phyloP scores from a whole-genome alignment of 2,329 filamentous ascomycete genomes.

The Periconia sp. region DNA sequence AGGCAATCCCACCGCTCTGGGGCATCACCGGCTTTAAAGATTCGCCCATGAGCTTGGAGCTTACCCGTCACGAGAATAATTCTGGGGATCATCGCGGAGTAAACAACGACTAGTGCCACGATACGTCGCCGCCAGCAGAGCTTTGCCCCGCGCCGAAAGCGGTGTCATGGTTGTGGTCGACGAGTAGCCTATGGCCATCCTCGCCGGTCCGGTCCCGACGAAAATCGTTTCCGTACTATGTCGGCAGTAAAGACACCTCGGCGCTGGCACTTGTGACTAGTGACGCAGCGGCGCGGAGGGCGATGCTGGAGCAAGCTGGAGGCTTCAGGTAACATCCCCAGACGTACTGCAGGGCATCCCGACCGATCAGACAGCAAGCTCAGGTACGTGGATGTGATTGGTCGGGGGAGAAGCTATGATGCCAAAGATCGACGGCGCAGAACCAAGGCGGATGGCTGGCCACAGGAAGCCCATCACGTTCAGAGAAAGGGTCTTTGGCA shows the following conservation, averaged over 20 bases:
- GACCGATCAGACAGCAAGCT: slow-evolving; percentile 13
- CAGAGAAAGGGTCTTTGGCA: slow-evolving; percentile 10
- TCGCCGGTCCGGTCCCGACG: slow-evolving; percentile 8
- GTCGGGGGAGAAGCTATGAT: slow-evolving; percentile 29
- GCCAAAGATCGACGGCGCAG: slow-evolving; percentile 29
- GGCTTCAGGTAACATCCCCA: slow-evolving; percentile 11
- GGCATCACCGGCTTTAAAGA: slow-evolving; percentile 20
- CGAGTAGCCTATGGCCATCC: slow-evolving; percentile 16
- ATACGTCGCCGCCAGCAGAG: slow-evolving; percentile 2
- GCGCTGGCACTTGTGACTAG: slow-evolving; percentile 7
- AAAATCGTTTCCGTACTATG: slow-evolving; percentile 26
- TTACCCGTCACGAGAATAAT: slow-evolving; percentile 18
- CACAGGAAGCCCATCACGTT: slow-evolving; percentile 19
- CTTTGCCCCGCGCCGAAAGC: slow-evolving; percentile 12
- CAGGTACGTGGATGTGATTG: slow-evolving; percentile 43
- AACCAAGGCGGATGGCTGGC: slow-evolving; percentile 27
- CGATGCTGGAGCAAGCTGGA: slow-evolving; percentile 9
- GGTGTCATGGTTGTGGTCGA: slow-evolving; percentile 26
- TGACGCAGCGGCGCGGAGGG: slow-evolving; percentile 26
- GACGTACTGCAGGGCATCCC: slow-evolving; percentile 23
- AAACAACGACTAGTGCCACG: slow-evolving; percentile 15
- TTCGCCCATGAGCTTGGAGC: slow-evolving; percentile 9
- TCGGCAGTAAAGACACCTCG: slow-evolving; percentile 4
- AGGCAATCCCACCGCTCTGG: slow-evolving; percentile 5
- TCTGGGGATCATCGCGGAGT: slow-evolving; percentile 22